These are phyloP conservation scores for Pichia eremophila DNA, from an alignment of 805 yeast genomes.

Conservation along the genomic window DNA sequence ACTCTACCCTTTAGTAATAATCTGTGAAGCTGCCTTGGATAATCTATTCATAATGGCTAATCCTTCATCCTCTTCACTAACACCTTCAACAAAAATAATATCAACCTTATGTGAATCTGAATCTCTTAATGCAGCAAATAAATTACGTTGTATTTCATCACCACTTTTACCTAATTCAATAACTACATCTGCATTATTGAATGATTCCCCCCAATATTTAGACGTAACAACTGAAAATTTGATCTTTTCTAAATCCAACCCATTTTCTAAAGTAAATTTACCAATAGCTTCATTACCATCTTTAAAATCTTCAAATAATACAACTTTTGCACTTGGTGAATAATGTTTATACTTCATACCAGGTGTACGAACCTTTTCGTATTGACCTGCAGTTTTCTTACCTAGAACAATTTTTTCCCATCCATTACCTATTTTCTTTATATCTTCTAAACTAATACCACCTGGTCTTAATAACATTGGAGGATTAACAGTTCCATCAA, in stretches of 20 bases:
- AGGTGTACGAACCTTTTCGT: slow-evolving; percentile 79
- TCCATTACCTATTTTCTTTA: slow-evolving; percentile 41
- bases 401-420: slow-evolving; percentile 64
- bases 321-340: slow-evolving; percentile 80
- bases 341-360: slow-evolving; percentile 98
- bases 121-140: slow-evolving; percentile 65
- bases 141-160: slow-evolving; percentile 58
- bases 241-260: slow-evolving; percentile 5
- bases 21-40: slow-evolving; percentile 66
- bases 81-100: slow-evolving; percentile 75
- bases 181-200: background rate
- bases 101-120: slow-evolving; percentile 59
- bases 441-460: slow-evolving; percentile 77
- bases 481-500: slow-evolving; percentile 78
- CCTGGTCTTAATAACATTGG: slow-evolving; percentile 93
- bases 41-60: slow-evolving; percentile 91
- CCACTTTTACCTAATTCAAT: slow-evolving; percentile 37
- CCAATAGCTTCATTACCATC: slow-evolving; percentile 31
- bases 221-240: slow-evolving; percentile 48
- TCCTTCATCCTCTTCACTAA: slow-evolving; percentile 69
- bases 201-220: slow-evolving; percentile 23
- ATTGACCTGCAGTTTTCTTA: slow-evolving; percentile 51
- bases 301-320: slow-evolving; percentile 46
- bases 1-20: slow-evolving; percentile 6
- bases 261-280: slow-evolving; percentile 11